Conservation (phyloP, 805 yeast genomes). For the Candida morakotiae region DNA sequence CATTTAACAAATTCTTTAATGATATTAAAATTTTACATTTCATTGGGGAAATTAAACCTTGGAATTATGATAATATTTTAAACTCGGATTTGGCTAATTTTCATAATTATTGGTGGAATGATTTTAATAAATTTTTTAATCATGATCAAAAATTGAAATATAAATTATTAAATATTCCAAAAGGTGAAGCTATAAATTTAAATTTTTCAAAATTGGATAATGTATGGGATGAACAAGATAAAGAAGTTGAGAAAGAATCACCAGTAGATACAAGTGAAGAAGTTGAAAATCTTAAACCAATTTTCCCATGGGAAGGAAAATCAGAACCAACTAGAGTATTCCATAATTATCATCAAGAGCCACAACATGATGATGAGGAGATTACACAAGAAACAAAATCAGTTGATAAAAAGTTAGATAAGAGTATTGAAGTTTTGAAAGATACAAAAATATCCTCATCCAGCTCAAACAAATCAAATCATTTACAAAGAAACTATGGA, state of each 20-base stretch:
- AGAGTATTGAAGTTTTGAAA: slow-evolving; percentile 10
- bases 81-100: slow-evolving; percentile 16
- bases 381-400: slow-evolving; percentile 1
- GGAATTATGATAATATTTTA: slow-evolving; percentile 19
- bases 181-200: slow-evolving; percentile 21
- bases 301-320: slow-evolving; percentile 31
- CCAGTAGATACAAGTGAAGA: neutral
- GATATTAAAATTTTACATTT: slow-evolving; percentile 28
- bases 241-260: neutral
- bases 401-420: slow-evolving; percentile 7
- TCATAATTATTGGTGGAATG: slow-evolving; percentile 28
- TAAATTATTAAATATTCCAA: slow-evolving; percentile 12
- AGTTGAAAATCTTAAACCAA: slow-evolving; percentile 8
- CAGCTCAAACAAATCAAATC: slow-evolving; percentile 3
- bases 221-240: slow-evolving; percentile 13
- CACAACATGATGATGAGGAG: slow-evolving; percentile 4
- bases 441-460: slow-evolving; percentile 4
- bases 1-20: slow-evolving; percentile 23
- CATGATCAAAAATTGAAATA: slow-evolving; percentile 13
- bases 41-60: slow-evolving; percentile 31
- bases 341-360: slow-evolving; percentile 8
- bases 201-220: slow-evolving; percentile 16
- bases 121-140: slow-evolving; percentile 18
- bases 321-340: slow-evolving; percentile 24
- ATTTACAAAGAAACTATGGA: slow-evolving; percentile 9